Base-by-base conservation (phyloP, 2,329 filamentous ascomycete genomes). In the Scytalidium sp. region DNA sequence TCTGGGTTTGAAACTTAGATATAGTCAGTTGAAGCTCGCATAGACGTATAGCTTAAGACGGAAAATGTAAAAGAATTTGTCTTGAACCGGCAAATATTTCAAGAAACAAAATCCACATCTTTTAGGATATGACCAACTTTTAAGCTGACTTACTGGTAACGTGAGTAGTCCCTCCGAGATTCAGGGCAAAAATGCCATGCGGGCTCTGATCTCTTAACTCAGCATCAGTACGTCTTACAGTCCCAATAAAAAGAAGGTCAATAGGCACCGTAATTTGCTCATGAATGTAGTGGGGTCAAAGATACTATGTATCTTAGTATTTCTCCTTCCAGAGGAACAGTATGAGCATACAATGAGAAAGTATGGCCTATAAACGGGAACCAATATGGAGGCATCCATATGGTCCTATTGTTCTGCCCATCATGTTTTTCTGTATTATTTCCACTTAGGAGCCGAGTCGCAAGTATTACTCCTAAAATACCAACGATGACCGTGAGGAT, bases 341-440 rank as follows among this genome's bases (percentile, higher is more conserved):
- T 23, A 15, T 27, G 4, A 62, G 72, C 63, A 56, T 73, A 67
- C 55, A 81, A 76, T 19, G 64, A 66, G 39, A 76, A 57, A 6
- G 74, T 69, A 67, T 85, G 79, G 36, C 80, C 78, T 8, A 84
- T 29, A 46, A 76, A 70, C 2, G 82, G 81, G 7, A 85, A 62
- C 77, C 79, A 85, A 64, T 85, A 85, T 22, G 80, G 79, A 19
- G 76, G 56, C 49, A 71, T 64, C 61, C 75, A 75, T 52, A 79
- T 71, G 47, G 65, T 66, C 55, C 47, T 51, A n/a, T 45, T 53
- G 36, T 56, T 46, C 19, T 49, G 29, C 20, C 49, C 40, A 45
- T 27, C 39, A 17, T 32, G 19, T 19, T 47, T 36, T 19, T 45
- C 17, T 7, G 54, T 43, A 17, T 46, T n/a, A 9, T 52, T 44